These are phyloP conservation scores for Solanum sejunctum DNA, from an alignment of 257 asterid species.

Conservation along the genomic window DNA sequence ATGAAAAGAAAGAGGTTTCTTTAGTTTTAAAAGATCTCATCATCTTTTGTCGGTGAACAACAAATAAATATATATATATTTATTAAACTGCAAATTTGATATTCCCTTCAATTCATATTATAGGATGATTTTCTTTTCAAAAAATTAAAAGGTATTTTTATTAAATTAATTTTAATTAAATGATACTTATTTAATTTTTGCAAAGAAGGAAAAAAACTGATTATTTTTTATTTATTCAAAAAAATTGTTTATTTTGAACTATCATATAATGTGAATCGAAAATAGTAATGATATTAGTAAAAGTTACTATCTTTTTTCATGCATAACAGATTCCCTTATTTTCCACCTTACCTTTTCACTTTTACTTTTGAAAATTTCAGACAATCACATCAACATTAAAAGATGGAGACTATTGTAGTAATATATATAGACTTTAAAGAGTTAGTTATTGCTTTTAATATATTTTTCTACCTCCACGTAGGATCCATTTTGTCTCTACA, in stretches of 20 bases:
- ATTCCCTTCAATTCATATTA: no score
- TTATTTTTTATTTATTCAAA: no score
- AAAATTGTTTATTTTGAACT: no score
- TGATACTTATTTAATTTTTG: no score
- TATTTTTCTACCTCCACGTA: not conserved
- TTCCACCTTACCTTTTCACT: not conserved
- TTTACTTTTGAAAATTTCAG: not conserved
- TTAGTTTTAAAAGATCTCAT: not conserved
- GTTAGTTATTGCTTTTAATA: not conserved
- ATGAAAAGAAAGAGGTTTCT: not conserved
- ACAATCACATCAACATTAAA: not conserved
- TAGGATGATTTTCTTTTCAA: no score
- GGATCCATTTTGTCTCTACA: not conserved
- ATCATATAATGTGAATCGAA: no score
- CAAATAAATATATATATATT: not conserved
- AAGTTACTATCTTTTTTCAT: not conserved
- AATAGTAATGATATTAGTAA: no score
- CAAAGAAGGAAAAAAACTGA: no score
- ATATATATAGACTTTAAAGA: not conserved
- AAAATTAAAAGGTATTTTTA: no score
- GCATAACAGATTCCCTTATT: not conserved
- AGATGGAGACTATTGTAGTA: not conserved
- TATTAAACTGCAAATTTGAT: not conserved
- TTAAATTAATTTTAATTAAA: no score
- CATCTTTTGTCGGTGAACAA: not conserved